These are phyloP conservation scores for Arachnopeziza araneosa DNA, from an alignment of 2,329 filamentous ascomycete species.

Conservation along the genomic window DNA sequence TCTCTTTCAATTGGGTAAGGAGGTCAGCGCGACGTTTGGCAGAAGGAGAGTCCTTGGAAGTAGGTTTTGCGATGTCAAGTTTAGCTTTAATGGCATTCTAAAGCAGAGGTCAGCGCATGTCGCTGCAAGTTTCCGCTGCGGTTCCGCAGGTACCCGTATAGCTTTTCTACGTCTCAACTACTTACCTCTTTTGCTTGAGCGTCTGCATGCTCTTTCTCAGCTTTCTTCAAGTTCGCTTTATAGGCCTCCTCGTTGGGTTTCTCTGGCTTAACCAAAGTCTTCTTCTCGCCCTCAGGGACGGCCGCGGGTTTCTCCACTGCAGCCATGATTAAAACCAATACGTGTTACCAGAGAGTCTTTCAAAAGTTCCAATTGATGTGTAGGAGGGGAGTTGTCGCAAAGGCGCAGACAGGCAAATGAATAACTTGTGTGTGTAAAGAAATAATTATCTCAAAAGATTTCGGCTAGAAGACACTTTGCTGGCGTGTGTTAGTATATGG, in stretches of 20 bases:
- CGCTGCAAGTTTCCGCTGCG: conserved; percentile 7
- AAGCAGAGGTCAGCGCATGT: conserved; percentile 13
- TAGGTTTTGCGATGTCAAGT: conserved; percentile 75
- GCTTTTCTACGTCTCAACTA: conserved; percentile 10
- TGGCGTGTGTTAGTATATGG: not conserved
- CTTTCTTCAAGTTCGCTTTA: conserved; percentile 71
- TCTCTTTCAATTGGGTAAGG: conserved; percentile 72
- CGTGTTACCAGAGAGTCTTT: not conserved
- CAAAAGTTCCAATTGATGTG: not conserved
- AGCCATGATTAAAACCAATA: conserved; percentile 37
- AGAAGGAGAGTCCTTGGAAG: conserved; percentile 74
- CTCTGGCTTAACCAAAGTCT: conserved; percentile 56
- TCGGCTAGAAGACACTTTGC: not conserved
- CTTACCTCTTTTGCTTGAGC: conserved; percentile 66
- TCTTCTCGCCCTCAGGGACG: conserved; percentile 37
- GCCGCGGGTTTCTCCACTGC: conserved; percentile 39
- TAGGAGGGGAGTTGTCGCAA: not conserved
- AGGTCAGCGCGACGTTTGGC: conserved; percentile 84
- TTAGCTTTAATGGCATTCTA: conserved; percentile 86
- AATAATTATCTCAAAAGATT: conserved; percentile 1
- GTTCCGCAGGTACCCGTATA: not conserved
- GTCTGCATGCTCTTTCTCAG: conserved; percentile 80
- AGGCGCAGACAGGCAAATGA: conserved; percentile 6
- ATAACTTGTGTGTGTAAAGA: conserved; percentile 17
- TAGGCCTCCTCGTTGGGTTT: conserved; percentile 84